Percentiles rank a stretch among this genome's conserved stretches.
These are phyloP conservation scores for Aspergillus sp. DNA, from an alignment of 2,329 filamentous ascomycete species.

Conservation along the genomic window DNA sequence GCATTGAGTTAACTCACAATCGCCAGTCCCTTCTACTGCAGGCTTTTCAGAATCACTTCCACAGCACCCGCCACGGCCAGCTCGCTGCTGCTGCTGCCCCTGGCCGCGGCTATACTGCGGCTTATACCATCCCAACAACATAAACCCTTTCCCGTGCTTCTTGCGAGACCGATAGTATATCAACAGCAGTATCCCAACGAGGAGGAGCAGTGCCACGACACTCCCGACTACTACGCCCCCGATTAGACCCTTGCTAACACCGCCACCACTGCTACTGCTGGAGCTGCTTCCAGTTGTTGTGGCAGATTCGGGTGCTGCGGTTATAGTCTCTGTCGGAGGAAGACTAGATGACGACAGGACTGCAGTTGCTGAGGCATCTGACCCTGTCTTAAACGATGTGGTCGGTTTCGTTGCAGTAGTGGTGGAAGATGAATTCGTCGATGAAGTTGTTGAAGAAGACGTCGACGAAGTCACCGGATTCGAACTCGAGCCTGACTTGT, in stretches of 20 bases:
- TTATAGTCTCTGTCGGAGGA: neutral
- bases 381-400: too few relatives aligned
- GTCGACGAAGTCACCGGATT: neutral
- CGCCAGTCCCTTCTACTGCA: neutral
- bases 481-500: neutral
- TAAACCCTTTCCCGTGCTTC: conserved; percentile 4
- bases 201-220: conserved; percentile 4
- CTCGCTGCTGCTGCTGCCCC: neutral
- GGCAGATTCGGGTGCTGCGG: neutral
- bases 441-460: neutral
- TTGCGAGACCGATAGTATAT: conserved; percentile 9
- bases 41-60: too few relatives aligned
- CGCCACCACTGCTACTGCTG: neutral
- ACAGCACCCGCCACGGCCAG: neutral
- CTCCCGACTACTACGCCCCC: conserved; percentile 16
- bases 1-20: neutral
- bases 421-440: neutral
- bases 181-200: conserved; percentile 8
- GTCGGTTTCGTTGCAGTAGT: neutral
- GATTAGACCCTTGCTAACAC: conserved; percentile 9
- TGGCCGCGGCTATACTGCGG: neutral
- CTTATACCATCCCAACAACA: neutral
- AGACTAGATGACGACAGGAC: neutral
- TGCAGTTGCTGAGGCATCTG: too few relatives aligned
- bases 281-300: neutral